phyloP scores from a whole-genome alignment of 2,329 filamentous ascomycete genomes.

The Zarea fungicola region DNA sequence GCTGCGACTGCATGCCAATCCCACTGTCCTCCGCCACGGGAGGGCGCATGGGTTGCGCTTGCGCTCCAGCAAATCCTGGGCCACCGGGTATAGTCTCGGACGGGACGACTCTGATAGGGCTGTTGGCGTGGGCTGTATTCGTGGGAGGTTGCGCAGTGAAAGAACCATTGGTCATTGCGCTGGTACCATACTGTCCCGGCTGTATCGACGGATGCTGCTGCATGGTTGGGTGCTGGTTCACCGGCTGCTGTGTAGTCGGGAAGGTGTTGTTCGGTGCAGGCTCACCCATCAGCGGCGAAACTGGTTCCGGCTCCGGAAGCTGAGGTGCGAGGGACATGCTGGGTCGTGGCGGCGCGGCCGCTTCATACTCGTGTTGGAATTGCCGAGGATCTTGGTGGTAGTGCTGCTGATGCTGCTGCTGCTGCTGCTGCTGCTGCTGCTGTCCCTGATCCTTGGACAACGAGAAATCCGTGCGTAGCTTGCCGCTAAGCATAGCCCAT shows the following conservation, averaged over 20 bases:
- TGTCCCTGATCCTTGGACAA: constrained; percentile 1
- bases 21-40: constrained; percentile 4
- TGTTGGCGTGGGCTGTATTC: constrained; percentile 1
- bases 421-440: constrained; percentile 12
- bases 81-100: constrained; percentile 10
- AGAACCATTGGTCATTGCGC: neutral
- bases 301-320: constrained; percentile 24
- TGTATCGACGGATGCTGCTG: too few species aligned
- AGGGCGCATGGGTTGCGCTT: neutral
- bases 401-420: constrained; percentile 10
- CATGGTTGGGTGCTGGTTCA: too few species aligned
- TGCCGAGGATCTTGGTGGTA: too few species aligned
- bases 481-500: constrained; percentile 38
- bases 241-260: neutral
- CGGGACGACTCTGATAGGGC: constrained; percentile 21
- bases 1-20: constrained; percentile 13
- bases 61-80: neutral
- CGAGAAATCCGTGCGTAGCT: constrained; percentile 18
- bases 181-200: neutral
- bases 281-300: constrained; percentile 28
- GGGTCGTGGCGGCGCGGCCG: neutral
- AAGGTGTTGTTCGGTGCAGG: neutral
- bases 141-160: constrained; percentile 1
- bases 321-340: constrained; percentile 15
- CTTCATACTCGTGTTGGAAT: constrained; percentile 1